Conservation (phyloP, 2,329 filamentous ascomycete genomes). For the Aphanocladium album region DNA sequence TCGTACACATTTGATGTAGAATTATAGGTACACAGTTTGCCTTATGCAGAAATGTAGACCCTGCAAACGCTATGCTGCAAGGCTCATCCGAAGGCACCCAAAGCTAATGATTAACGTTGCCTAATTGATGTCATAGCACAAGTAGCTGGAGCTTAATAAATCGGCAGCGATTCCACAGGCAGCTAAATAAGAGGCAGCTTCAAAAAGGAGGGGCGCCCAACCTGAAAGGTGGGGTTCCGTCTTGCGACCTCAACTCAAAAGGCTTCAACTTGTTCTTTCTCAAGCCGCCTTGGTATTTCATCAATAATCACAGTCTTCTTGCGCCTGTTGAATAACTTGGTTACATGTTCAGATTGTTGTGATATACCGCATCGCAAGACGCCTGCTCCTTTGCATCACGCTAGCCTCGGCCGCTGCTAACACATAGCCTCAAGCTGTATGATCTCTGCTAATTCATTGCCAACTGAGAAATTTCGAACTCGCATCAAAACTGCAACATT, state of each 20-base stretch:
- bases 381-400: not conserved
- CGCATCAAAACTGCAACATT: not conserved
- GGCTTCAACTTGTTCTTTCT: not conserved
- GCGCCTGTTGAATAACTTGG: not conserved
- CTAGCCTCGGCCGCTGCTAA: not conserved
- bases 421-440: not conserved
- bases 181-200: conserved; percentile 3
- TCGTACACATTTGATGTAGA: too few relatives aligned
- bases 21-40: not conserved
- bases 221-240: conserved; percentile 7
- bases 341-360: not conserved
- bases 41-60: not conserved
- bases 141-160: not conserved
- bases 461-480: not conserved
- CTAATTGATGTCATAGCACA: not conserved
- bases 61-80: not conserved
- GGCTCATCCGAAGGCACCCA: not conserved
- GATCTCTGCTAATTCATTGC: not conserved
- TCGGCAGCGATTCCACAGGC: not conserved
- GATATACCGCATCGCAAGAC: not conserved
- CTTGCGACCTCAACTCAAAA: not conserved
- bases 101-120: not conserved
- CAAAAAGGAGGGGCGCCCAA: conserved; percentile 10
- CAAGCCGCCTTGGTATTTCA: not conserved
- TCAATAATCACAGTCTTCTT: not conserved